These are phyloP conservation scores for Metschnikowia borealis DNA, from an alignment of 805 yeast species.

Conservation along the genomic window DNA sequence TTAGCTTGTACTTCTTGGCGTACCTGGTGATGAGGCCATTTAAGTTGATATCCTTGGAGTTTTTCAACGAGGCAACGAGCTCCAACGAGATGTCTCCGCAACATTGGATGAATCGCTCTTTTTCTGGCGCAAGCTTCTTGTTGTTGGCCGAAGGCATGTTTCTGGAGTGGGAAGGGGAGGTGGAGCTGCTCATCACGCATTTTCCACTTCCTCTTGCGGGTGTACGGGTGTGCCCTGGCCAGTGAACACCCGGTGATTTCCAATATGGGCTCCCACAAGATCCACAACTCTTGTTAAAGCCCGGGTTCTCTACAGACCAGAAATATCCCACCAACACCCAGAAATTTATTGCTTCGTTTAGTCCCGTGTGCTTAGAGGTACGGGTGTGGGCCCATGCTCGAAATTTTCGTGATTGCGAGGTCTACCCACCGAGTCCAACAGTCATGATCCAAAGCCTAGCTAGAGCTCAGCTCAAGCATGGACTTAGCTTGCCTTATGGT, in stretches of 20 bases:
- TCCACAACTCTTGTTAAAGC: neutral
- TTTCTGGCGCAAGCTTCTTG: conserved; percentile 76
- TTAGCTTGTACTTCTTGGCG: conserved; percentile 86
- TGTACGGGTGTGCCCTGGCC: conserved; percentile 5
- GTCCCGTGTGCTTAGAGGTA: neutral
- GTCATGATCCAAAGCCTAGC: conserved; percentile 2
- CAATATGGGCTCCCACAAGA: neutral
- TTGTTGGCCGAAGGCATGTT: conserved; percentile 32
- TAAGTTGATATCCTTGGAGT: conserved; percentile 75
- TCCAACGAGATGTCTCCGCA: conserved; percentile 90
- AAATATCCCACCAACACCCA: too few relatives aligned
- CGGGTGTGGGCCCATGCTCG: neutral
- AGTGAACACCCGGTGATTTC: neutral
- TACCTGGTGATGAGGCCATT: conserved; percentile 83
- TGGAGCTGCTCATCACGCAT: conserved; percentile 4
- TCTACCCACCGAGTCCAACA: neutral
- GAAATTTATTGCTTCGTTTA: too few relatives aligned
- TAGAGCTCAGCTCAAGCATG: neutral
- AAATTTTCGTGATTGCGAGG: conserved; percentile 5
- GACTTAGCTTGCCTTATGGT: neutral
- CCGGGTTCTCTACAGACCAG: too few relatives aligned
- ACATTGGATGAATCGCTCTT: conserved; percentile 87
- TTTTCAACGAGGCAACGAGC: conserved; percentile 70
- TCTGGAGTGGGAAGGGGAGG: neutral
- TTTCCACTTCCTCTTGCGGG: neutral